These are phyloP conservation scores for Cochlearia excelsa DNA, from an alignment of 345 rosid genomes.

Conservation along the genomic window DNA sequence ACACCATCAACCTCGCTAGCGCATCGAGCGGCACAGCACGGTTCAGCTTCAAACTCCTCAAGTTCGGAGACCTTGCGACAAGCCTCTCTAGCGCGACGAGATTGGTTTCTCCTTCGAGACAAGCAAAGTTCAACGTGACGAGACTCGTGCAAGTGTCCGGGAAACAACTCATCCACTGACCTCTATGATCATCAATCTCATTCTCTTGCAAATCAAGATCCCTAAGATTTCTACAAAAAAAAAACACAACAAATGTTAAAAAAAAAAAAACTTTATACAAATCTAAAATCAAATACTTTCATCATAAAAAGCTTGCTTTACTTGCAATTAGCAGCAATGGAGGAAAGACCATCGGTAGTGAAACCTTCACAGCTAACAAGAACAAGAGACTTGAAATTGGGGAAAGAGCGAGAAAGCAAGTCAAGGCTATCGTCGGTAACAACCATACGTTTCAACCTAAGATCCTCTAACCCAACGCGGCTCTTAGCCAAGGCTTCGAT, in stretches of 20 bases:
- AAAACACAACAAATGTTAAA: too few species aligned
- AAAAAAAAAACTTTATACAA: too few species aligned
- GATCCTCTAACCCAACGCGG: constrained; percentile 75
- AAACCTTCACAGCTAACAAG: constrained; percentile 98
- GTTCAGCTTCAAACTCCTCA: constrained; percentile 77
- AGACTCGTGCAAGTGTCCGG: constrained; percentile 77
- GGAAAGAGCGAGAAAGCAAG: constrained; percentile 63
- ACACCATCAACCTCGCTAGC: constrained; percentile 56
- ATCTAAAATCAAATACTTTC: neutral
- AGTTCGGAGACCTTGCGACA: constrained; percentile 83
- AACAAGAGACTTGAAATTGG: constrained; percentile 77
- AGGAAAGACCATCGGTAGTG: constrained; percentile 82
- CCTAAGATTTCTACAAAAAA: constrained; percentile 54
- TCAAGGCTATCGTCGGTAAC: constrained; percentile 80
- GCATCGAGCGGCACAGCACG: constrained; percentile 72
- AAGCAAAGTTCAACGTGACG: constrained; percentile 76
- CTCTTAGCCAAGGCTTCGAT: constrained; percentile 60
- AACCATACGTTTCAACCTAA: constrained; percentile 92
- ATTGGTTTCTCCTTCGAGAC: constrained; percentile 86
- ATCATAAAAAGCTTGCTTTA: constrained; percentile 9
- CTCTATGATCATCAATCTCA: constrained; percentile 92
- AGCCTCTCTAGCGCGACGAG: constrained; percentile 80
- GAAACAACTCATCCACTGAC: constrained; percentile 91
- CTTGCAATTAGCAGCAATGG: constrained; percentile 93
- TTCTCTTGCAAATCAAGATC: constrained; percentile 98